Evolutionary conservation across 1,139 yeast genomes (phyloP).

Genomic region (Martiniozyma asiatica): DNA sequence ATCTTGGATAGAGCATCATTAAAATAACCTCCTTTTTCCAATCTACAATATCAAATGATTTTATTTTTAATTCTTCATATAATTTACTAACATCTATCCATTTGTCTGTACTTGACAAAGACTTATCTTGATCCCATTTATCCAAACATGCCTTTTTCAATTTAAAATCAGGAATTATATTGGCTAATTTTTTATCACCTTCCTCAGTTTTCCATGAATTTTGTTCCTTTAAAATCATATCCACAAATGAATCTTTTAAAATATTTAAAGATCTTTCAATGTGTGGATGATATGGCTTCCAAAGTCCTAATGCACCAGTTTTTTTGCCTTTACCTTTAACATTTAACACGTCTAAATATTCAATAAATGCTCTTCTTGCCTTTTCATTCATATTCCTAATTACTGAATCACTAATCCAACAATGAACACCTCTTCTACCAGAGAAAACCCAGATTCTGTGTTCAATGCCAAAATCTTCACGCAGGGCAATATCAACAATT

Average conservation of each 20-base stretch:
- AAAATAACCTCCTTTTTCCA: constrained; percentile 79
- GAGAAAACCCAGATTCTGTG: constrained; percentile 91
- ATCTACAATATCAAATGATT: constrained; percentile 33
- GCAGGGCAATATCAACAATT: constrained; percentile 57
- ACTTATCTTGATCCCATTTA: constrained; percentile 40
- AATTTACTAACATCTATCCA: constrained; percentile 73
- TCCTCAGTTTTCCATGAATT: constrained; percentile 63
- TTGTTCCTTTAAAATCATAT: constrained; percentile 64
- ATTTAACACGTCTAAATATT: constrained; percentile 69
- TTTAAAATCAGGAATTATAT: constrained; percentile 47
- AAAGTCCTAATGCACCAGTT: constrained; percentile 32
- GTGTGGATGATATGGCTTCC: constrained; percentile 86
- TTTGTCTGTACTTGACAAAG: constrained; percentile 40
- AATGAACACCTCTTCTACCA: constrained; percentile 98
- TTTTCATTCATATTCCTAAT: constrained; percentile 67
- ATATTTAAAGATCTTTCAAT: constrained; percentile 62
- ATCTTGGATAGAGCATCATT: constrained; percentile 75
- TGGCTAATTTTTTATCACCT: constrained; percentile 43
- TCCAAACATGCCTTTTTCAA: constrained; percentile 43
- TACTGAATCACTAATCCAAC: constrained; percentile 87
- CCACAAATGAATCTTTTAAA: constrained; percentile 50
- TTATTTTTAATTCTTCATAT: constrained; percentile 28
- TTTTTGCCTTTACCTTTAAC: constrained; percentile 33
- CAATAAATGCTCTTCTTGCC: constrained; percentile 66
- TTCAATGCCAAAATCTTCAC: constrained; percentile 82